Base-by-base conservation (phyloP, 1,284 basidiomycete genomes). In the Gastroboletus turbinatus region DNA sequence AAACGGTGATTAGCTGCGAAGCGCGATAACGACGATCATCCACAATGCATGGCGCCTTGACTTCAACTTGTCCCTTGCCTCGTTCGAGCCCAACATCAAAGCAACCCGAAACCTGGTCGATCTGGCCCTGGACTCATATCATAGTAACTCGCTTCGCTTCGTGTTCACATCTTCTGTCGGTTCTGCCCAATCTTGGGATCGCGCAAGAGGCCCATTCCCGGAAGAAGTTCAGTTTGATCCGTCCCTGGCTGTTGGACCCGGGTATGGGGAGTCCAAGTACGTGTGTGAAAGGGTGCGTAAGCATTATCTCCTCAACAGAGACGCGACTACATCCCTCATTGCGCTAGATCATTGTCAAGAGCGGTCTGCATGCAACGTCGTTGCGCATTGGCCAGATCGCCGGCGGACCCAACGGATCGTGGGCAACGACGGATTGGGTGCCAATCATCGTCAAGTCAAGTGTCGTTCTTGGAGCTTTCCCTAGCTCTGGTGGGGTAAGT, bases 321-420 rank as follows among this genome's bases (percentile, higher is more conserved):
- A 19, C 7, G 7, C 17, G 21, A 0, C 9, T 21, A 49, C 5
- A 29, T 35, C 17, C 13, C 7, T 11, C 17, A 3, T 57, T 9
- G 10, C 14, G n/a, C 11, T 36, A 60, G 71, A 57, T 74, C 10
- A 60, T 76, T 27, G 51, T 45, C 2, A 44, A 58, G 42, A 61
- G 66, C 19, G 64, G 68, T 23, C 46, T 74, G 2, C 57, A 40
- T 0, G 59, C 60, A 3, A 67, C 66, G 0, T 64, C 66, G 6
- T 50, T 75, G 21, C 60, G 72, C 11, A 63, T 73, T 19, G 73
- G 73, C 3, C 72, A 76, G 52, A 66, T 76, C 11, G 55, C 64
- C 0, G 72, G 74, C 0, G 63, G 65, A 6, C 44, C 50, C 3
- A 62, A 61, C 14, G 68, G 73, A 13, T 62, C 63, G 7, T 75